Conservation (phyloP, 306 rosid genomes). For the Trifolium pratense region DNA sequence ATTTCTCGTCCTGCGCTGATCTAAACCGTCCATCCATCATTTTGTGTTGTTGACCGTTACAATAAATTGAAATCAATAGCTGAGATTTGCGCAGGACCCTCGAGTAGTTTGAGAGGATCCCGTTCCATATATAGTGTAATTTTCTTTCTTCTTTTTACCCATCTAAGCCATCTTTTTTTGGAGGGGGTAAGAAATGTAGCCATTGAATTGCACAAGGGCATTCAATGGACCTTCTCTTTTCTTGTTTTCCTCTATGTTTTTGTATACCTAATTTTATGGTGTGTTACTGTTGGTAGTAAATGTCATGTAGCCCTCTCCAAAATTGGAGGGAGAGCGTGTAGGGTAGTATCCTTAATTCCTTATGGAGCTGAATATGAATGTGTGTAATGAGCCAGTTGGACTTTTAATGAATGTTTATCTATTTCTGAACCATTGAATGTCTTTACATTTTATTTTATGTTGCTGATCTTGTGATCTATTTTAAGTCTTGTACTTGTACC, state of each 20-base stretch:
- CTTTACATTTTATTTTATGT: slow-evolving; percentile 1
- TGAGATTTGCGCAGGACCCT: no score
- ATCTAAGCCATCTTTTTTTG: slow-evolving; percentile 1
- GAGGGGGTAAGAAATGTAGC: slow-evolving; percentile 41
- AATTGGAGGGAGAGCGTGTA: slow-evolving; percentile 84
- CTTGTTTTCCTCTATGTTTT: slow-evolving; percentile 15
- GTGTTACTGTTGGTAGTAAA: slow-evolving; percentile 44
- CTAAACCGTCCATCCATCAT: no score
- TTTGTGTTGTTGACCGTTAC: no score
- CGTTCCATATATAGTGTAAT: not conserved
- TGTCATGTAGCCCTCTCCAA: slow-evolving; percentile 79
- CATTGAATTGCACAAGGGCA: slow-evolving; percentile 58
- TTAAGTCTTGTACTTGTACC: no score
- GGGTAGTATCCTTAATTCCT: slow-evolving; percentile 28
- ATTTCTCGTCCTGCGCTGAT: no score
- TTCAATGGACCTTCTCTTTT: slow-evolving; percentile 50
- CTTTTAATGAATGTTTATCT: slow-evolving; percentile 40
- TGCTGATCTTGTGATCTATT: no score
- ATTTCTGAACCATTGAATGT: slow-evolving; percentile 30
- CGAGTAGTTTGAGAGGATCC: no score
- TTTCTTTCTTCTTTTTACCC: slow-evolving; percentile 27
- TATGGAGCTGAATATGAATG: slow-evolving; percentile 11
- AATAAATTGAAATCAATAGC: no score
- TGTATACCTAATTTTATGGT: slow-evolving; percentile 28
- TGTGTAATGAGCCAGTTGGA: slow-evolving; percentile 40